Evolutionary conservation across 2,329 filamentous ascomycete genomes (phyloP).

Genomic region (Beauveria sp.): DNA sequence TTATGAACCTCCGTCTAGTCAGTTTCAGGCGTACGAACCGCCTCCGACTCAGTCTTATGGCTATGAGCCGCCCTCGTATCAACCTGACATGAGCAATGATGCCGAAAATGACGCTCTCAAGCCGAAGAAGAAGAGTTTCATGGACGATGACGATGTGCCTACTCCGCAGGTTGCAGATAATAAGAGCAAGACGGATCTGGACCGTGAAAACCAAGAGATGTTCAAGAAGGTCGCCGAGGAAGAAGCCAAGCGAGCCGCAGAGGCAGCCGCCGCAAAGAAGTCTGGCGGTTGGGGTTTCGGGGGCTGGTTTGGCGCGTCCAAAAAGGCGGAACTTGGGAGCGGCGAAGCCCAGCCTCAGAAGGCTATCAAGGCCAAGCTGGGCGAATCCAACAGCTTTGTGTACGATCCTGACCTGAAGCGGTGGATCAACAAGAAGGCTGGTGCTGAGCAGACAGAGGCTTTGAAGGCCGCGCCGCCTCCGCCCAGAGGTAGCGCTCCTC

Average conservation of each 20-base stretch:
- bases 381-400: slow-evolving; percentile 85
- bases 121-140: slow-evolving; percentile 67
- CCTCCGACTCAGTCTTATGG: slow-evolving; percentile 53
- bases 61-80: slow-evolving; percentile 51
- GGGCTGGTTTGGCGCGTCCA: slow-evolving; percentile 76
- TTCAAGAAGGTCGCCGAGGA: slow-evolving; percentile 77
- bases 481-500: slow-evolving; percentile 52
- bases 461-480: slow-evolving; percentile 70
- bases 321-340: slow-evolving; percentile 29
- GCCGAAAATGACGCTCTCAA: slow-evolving; percentile 44
- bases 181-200: slow-evolving; percentile 59
- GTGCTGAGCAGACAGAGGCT: slow-evolving; percentile 51
- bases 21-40: slow-evolving; percentile 45
- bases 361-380: slow-evolving; percentile 85
- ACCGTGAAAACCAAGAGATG: slow-evolving; percentile 75
- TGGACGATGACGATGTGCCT: slow-evolving; percentile 71
- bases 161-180: slow-evolving; percentile 37
- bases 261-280: slow-evolving; percentile 43
- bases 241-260: slow-evolving; percentile 56
- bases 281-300: slow-evolving; percentile 64
- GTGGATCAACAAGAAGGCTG: slow-evolving; percentile 95
- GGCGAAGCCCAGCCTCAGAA: slow-evolving; percentile 44
- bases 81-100: slow-evolving; percentile 38
- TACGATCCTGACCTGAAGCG: slow-evolving; percentile 95
- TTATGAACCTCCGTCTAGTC: slow-evolving; percentile 6